Base-by-base conservation (phyloP, 352 stramenopile genomes). In the Phytophthora agathidicida region DNA sequence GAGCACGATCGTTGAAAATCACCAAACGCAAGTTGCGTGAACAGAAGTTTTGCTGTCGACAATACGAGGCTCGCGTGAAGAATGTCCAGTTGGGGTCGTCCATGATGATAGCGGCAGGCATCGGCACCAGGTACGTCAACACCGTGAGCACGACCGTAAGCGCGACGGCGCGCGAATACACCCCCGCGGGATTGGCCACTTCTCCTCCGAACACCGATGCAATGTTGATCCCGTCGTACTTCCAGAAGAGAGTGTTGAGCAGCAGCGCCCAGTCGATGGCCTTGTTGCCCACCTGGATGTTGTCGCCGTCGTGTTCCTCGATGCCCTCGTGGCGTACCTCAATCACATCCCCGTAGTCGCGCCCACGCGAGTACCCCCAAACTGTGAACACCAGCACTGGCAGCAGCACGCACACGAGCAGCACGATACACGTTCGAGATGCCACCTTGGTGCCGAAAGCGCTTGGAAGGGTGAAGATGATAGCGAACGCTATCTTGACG, bases 171-270 rank as follows among this genome's bases (percentile, higher is more conserved):
- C 59, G 64, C 11, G 88, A 81, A 60, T 94, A 97, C 3, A 73
- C 83, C 8, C 69, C 68, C 4, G 68, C 80, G 2, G 88, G 87
- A 62, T 92, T 84, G 5, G 86, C 60, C n/a, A 97, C 86, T 51
- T 98, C 89, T 4, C 73, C 88, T 5, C 87, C 88, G 65, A 97
- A 97, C 3, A 77, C 78, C 4, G 84, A 91, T 2, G 84, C 89
- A 36, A 69, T 81, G 55, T 98, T 93, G 63, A 96, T 98, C n/a
- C 83, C 91, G 63, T 97, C 97, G 28, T 96, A 86, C 59, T 94
- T 95, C 92, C 92, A 98, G 64, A 98, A 98, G 19, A 98, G 73
- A 35, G 94, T 96, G 65, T 97, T 98, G 9, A 97, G 48, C 22
- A 91, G 91, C 16, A 83, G 66, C 16, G 80, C 61, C 86, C 88